A percentile compares a stretch with the other conserved stretches of the same genome.
phyloP scores from a whole-genome alignment of 1,139 yeast species.

The Taphrina confusa region DNA sequence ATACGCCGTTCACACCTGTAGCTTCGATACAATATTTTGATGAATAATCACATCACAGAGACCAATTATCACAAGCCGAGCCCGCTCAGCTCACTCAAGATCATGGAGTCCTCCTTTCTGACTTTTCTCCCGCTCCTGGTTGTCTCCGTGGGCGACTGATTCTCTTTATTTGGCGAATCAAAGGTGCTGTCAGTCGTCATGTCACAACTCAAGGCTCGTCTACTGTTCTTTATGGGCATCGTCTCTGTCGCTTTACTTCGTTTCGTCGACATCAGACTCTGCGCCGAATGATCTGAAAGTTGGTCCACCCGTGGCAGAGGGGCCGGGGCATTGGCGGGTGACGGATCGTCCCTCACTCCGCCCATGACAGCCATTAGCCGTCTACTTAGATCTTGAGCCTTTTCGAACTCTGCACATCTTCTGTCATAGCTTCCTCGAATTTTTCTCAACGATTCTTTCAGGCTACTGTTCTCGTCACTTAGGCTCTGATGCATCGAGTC shows the following conservation, averaged over 20 bases:
- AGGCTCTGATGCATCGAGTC: not conserved
- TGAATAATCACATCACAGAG: no score
- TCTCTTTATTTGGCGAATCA: constrained; percentile 13
- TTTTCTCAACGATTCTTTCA: constrained; percentile 1
- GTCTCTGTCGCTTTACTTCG: not conserved
- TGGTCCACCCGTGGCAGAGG: not conserved
- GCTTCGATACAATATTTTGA: no score
- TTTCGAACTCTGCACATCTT: constrained; percentile 16
- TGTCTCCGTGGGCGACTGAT: not conserved
- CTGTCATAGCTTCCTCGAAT: constrained; percentile 16
- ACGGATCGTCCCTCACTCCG: constrained; percentile 2
- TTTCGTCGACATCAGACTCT: not conserved
- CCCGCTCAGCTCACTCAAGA: constrained; percentile 27
- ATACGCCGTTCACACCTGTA: no score
- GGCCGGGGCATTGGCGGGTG: not conserved
- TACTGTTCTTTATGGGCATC: not conserved
- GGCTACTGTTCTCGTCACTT: not conserved
- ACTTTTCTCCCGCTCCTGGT: not conserved
- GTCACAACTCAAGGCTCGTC: not conserved
- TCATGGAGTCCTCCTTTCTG: constrained; percentile 17
- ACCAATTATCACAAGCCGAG: constrained; percentile 19
- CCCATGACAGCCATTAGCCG: constrained; percentile 30
- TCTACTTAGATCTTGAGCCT: constrained; percentile 22
- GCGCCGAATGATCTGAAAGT: no score
- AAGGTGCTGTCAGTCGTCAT: constrained; percentile 7